Conservation (phyloP, 1,284 basidiomycete genomes). For the Ceratobasidium sp. region DNA sequence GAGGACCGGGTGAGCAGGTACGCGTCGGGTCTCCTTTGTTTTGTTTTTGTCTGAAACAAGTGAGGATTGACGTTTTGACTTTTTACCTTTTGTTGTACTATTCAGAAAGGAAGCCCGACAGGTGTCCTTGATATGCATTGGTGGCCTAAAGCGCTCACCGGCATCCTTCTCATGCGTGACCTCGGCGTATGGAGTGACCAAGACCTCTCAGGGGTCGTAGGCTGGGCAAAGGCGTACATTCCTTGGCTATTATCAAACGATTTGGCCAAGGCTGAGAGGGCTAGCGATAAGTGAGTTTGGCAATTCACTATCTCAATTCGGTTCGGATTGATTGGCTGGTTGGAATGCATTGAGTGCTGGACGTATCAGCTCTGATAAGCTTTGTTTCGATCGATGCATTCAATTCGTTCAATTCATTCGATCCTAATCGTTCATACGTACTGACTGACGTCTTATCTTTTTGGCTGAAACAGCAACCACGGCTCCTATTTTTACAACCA, state of each 20-base stretch:
- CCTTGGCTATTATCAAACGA: slow-evolving; percentile 52
- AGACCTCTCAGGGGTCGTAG: slow-evolving; percentile 43
- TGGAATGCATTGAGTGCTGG: too few relatives aligned
- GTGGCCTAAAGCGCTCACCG: slow-evolving; percentile 52
- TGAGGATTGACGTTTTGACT: slow-evolving; percentile 32
- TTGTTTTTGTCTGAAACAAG: slow-evolving; percentile 45
- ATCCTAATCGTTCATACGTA: neutral
- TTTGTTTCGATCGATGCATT: neutral
- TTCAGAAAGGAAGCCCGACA: slow-evolving; percentile 47
- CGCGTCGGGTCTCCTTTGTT: too few relatives aligned
- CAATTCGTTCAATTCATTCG: too few relatives aligned
- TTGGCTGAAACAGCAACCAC: slow-evolving; percentile 50
- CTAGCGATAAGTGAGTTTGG: slow-evolving; percentile 50
- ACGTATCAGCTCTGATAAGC: too few relatives aligned
- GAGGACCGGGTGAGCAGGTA: slow-evolving; percentile 53
- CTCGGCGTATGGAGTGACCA: slow-evolving; percentile 44
- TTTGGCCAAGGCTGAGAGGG: slow-evolving; percentile 52
- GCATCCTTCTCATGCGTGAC: slow-evolving; percentile 51
- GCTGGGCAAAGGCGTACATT: slow-evolving; percentile 53
- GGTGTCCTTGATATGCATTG: slow-evolving; percentile 52
- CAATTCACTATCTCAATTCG: neutral
- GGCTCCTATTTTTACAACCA: slow-evolving; percentile 61
- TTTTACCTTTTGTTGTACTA: neutral
- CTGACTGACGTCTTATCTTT: neutral
- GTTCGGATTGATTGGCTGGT: too few relatives aligned